These are phyloP conservation scores for Berkeleyomyces basicola DNA, from an alignment of 2,329 filamentous ascomycete species.

Conservation along the genomic window DNA sequence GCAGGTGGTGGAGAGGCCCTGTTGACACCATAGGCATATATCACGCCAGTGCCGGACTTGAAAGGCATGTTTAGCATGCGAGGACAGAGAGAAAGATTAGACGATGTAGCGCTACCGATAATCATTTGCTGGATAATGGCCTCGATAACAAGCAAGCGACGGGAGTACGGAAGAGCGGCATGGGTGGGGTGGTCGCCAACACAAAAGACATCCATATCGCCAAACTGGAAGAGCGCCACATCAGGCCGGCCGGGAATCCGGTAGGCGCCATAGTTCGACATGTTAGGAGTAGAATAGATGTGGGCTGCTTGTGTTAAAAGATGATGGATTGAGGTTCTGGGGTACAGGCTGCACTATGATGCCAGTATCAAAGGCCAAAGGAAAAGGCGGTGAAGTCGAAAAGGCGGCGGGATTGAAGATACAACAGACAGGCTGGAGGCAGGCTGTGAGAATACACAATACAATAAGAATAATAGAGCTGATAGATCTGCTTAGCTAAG, in stretches of 20 bases:
- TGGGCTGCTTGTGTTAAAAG: not conserved
- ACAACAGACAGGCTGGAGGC: not conserved
- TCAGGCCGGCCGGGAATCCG: not conserved
- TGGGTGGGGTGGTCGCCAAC: not conserved
- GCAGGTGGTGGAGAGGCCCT: not conserved
- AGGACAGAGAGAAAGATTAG: not conserved
- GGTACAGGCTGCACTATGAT: not conserved
- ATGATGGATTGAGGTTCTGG: not conserved
- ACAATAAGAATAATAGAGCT: not conserved
- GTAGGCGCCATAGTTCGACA: slow-evolving; percentile 3
- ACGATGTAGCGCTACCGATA: not conserved
- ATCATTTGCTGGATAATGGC: slow-evolving; percentile 3
- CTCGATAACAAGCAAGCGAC: not conserved
- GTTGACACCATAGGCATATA: slow-evolving; percentile 2
- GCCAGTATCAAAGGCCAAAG: not conserved
- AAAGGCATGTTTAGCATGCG: slow-evolving; percentile 4
- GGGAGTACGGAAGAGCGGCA: not conserved
- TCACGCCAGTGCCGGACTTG: not conserved
- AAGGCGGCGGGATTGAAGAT: not conserved
- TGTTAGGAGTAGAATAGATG: not conserved
- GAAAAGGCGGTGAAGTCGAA: not conserved
- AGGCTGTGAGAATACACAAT: not conserved
- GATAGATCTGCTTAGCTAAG: not conserved
- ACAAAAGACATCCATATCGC: slow-evolving; percentile 1
- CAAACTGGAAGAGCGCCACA: slow-evolving; percentile 1